Evolutionary conservation across 2,329 filamentous ascomycete species (phyloP).

Genomic region (Scorias spongiosa): DNA sequence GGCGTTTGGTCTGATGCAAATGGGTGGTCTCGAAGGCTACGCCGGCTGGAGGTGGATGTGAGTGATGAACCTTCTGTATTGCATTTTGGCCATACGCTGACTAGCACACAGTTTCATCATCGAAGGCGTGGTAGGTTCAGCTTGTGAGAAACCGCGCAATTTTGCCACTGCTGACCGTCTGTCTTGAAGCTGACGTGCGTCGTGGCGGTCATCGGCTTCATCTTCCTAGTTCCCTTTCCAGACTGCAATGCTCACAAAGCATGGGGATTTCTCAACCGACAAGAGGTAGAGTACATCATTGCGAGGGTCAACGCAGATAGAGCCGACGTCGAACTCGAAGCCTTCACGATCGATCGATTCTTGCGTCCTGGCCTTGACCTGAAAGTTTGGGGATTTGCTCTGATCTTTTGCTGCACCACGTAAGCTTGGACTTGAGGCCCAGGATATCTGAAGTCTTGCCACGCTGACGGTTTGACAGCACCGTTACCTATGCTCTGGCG

Average conservation of each 20-base stretch:
- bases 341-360: constrained; percentile 34
- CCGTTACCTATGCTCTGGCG: constrained; percentile 58
- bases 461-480: constrained; percentile 15
- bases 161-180: too few relatives aligned
- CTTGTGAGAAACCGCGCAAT: too few relatives aligned
- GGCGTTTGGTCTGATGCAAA: constrained; percentile 14
- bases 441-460: too few relatives aligned
- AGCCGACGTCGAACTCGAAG: constrained; percentile 31
- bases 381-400: constrained; percentile 39
- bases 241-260: constrained; percentile 24
- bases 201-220: constrained; percentile 25
- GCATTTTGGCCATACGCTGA: constrained; percentile 1
- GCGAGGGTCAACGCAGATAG: constrained; percentile 35
- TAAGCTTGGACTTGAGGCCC: background rate
- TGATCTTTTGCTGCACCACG: constrained; percentile 47
- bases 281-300: constrained; percentile 32
- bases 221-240: constrained; percentile 31
- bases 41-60: constrained; percentile 27
- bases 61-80: background rate
- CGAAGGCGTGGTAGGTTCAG: constrained; percentile 13
- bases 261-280: constrained; percentile 27
- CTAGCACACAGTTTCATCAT: constrained; percentile 22
- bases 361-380: constrained; percentile 31
- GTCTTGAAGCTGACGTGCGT: constrained; percentile 19
- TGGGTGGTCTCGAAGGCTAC: constrained; percentile 32